Evolutionary conservation across 371 early-diverging fungal genomes (phyloP).

Genomic region (Haplosporangium sp.): DNA sequence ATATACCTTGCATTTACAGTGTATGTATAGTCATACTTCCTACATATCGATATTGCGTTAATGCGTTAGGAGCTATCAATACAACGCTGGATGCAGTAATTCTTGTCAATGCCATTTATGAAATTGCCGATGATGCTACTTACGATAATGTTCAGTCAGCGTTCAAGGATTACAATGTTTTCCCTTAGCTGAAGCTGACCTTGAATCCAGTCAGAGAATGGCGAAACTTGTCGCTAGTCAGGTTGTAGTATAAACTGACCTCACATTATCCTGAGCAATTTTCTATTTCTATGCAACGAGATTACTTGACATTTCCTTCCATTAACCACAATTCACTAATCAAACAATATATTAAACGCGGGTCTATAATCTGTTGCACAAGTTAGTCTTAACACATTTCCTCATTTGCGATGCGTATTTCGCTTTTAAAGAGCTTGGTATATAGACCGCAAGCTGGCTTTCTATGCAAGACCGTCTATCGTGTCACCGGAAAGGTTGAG

Average conservation of each 20-base stretch:
- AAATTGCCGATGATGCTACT: not conserved
- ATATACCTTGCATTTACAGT: too few relatives aligned
- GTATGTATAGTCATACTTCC: too few relatives aligned
- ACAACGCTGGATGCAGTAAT: slow-evolving; percentile 26
- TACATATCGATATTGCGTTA: too few relatives aligned
- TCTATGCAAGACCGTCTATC: slow-evolving; percentile 8
- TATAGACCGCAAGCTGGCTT: slow-evolving; percentile 33
- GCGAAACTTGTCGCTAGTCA: slow-evolving; percentile 22
- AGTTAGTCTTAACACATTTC: too few relatives aligned
- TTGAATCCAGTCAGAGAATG: slow-evolving; percentile 5
- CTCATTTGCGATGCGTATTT: slow-evolving; percentile 5
- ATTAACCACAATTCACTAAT: too few relatives aligned
- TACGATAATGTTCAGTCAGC: slow-evolving; percentile 1
- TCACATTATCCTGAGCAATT: not conserved
- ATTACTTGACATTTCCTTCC: too few relatives aligned
- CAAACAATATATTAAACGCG: too few relatives aligned
- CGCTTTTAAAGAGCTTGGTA: not conserved
- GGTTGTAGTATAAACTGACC: not conserved
- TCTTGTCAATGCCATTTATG: slow-evolving; percentile 23
- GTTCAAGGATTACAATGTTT: slow-evolving; percentile 22
- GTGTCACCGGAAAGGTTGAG: not conserved
- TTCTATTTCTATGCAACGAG: too few relatives aligned
- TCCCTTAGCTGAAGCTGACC: not conserved
- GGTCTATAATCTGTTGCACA: too few relatives aligned
- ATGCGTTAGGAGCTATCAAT: slow-evolving; percentile 18